These are phyloP conservation scores for Xenosphaeropsis pyriputrescens DNA, from an alignment of 2,329 filamentous ascomycete genomes.

Conservation along the genomic window DNA sequence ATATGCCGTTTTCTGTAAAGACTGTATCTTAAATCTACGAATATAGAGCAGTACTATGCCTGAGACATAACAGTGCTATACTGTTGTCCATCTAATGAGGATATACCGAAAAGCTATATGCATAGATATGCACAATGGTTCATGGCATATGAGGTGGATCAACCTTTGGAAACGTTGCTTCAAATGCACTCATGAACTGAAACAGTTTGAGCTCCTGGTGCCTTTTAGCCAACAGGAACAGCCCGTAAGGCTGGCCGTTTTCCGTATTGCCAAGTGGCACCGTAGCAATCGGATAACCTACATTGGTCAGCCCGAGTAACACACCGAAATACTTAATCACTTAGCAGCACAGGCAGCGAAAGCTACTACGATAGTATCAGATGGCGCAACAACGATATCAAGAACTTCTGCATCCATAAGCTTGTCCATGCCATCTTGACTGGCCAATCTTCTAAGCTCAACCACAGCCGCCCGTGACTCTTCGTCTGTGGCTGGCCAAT, in stretches of 20 bases:
- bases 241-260: slow-evolving; percentile 14
- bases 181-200: slow-evolving; percentile 10
- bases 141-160: too few relatives aligned
- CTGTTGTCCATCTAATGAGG: too few relatives aligned
- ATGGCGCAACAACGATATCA: slow-evolving; percentile 8
- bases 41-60: too few relatives aligned
- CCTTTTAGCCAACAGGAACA: slow-evolving; percentile 12
- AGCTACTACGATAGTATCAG: slow-evolving; percentile 7
- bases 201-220: slow-evolving; percentile 9
- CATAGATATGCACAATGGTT: too few relatives aligned
- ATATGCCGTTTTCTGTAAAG: too few relatives aligned
- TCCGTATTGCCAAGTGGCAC: slow-evolving; percentile 12
- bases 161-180: slow-evolving; percentile 2
- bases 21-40: too few relatives aligned
- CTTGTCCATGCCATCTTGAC: slow-evolving; percentile 4
- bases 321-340: background rate
- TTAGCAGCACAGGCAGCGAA: slow-evolving; percentile 10
- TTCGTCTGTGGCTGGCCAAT: slow-evolving; percentile 4
- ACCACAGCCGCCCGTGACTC: slow-evolving; percentile 3
- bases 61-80: too few relatives aligned
- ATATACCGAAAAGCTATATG: too few relatives aligned
- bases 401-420: slow-evolving; percentile 5
- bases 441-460: slow-evolving; percentile 3
- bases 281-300: slow-evolving; percentile 14
- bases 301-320: slow-evolving; percentile 1